Percentiles rank a stretch among this genome's conserved stretches.
Conservation (phyloP, 371 early-diverging fungal species). For the Apophysomyces elegans region DNA sequence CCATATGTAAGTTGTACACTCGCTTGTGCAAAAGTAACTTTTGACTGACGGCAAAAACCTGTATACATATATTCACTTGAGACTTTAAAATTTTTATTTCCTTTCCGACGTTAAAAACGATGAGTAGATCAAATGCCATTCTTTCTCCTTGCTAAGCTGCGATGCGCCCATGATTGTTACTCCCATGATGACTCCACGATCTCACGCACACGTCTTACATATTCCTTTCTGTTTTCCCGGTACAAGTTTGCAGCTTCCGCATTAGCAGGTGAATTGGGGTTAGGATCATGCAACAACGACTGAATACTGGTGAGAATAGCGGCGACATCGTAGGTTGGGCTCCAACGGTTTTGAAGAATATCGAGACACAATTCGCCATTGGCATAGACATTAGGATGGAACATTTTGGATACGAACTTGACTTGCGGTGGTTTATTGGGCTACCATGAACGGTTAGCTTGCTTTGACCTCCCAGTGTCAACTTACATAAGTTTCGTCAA, state of each 20-base stretch:
- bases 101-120: not conserved
- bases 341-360: constrained; percentile 98
- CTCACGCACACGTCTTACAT: constrained; percentile 91
- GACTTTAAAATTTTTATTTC: not conserved
- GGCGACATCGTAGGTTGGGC: constrained; percentile 96
- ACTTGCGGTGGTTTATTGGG: constrained; percentile 99
- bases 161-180: constrained; percentile 23
- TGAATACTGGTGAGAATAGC: constrained; percentile 97
- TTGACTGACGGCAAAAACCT: no score
- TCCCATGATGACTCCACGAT: constrained; percentile 95
- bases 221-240: constrained; percentile 92
- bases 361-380: constrained; percentile 99
- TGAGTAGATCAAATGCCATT: not conserved
- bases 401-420: constrained; percentile 97
- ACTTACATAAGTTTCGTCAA: constrained; percentile 93
- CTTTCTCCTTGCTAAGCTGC: not conserved
- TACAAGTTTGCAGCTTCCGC: constrained; percentile 97
- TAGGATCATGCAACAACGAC: constrained; percentile 98
- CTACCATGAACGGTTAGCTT: constrained; percentile 19
- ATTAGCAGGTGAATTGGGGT: constrained; percentile 98
- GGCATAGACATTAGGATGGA: constrained; percentile 99
- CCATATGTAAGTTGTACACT: not conserved
- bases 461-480: not conserved
- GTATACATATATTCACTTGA: not conserved
- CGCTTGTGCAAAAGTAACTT: no score